phyloP scores from a whole-genome alignment of 1,139 yeast species.

The Blastobotrys malaysiensis region DNA sequence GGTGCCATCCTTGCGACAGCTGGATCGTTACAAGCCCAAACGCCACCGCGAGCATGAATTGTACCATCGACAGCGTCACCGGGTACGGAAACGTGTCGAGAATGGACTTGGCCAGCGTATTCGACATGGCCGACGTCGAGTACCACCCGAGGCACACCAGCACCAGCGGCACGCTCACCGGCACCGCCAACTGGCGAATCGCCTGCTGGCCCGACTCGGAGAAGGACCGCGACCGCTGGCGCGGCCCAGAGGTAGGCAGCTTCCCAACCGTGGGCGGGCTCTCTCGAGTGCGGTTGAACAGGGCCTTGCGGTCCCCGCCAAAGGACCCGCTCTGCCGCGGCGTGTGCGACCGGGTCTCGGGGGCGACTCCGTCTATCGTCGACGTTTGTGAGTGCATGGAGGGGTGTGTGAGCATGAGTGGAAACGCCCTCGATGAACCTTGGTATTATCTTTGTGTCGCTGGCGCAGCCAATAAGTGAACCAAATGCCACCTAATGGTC shows the following conservation, averaged over 20 bases:
- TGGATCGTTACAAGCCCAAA: constrained; percentile 43
- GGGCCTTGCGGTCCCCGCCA: constrained; percentile 14
- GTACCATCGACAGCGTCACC: constrained; percentile 77
- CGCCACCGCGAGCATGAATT: constrained; percentile 65
- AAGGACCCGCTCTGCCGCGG: constrained; percentile 15
- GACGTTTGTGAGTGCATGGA: neutral
- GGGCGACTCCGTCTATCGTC: neutral
- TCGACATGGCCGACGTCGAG: constrained; percentile 70
- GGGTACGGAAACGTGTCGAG: constrained; percentile 68
- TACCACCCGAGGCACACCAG: constrained; percentile 71
- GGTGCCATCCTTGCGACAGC: constrained; percentile 21
- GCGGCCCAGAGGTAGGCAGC: neutral
- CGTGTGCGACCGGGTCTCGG: neutral
- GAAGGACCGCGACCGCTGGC: constrained; percentile 17
- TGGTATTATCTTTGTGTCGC: neutral
- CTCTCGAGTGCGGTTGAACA: constrained; percentile 6
- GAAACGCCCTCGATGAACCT: neutral
- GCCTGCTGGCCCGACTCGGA: constrained; percentile 29
- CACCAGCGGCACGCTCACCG: constrained; percentile 37
- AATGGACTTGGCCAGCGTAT: constrained; percentile 73
- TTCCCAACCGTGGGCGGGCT: neutral
- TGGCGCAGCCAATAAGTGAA: neutral
- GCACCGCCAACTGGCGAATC: constrained; percentile 34
- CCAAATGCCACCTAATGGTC: neutral
- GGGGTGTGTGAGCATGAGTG: neutral